phyloP scores from a whole-genome alignment of 139 green algal species.

The Helicosporidium sp. region DNA sequence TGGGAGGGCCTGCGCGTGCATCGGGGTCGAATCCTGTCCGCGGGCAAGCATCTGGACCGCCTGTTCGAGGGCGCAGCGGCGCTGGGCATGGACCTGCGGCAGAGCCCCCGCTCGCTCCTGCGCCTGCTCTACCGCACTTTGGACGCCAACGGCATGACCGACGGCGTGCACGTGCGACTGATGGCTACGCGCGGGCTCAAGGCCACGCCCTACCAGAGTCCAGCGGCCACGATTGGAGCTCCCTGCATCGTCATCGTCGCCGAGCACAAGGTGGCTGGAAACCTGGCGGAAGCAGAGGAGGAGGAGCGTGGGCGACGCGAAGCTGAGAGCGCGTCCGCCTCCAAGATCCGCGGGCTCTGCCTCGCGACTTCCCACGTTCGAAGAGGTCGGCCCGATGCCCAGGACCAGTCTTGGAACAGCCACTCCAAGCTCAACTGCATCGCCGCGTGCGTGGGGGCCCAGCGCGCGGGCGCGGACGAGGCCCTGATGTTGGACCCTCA shows the following conservation, averaged over 20 bases:
- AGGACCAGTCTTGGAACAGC: constrained; percentile 28
- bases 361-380: constrained; percentile 22
- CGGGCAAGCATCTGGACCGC: constrained; percentile 33
- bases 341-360: background rate
- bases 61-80: constrained; percentile 45
- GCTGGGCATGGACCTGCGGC: constrained; percentile 42
- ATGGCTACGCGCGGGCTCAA: constrained; percentile 47
- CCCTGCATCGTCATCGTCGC: constrained; percentile 53
- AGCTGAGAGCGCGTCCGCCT: no score
- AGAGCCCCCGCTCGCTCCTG: constrained; percentile 17
- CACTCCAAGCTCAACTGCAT: constrained; percentile 70
- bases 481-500: constrained; percentile 58
- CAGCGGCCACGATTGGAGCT: constrained; percentile 39
- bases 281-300: no score
- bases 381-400: constrained; percentile 39
- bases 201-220: constrained; percentile 60
- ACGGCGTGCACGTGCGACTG: constrained; percentile 49
- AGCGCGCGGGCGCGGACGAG: constrained; percentile 45
- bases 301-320: no score
- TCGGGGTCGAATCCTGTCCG: constrained; percentile 25
- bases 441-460: constrained; percentile 45
- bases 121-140: constrained; percentile 35
- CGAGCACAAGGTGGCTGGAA: constrained; percentile 42
- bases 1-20: constrained; percentile 37
- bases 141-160: constrained; percentile 42